Evolutionary conservation across 352 stramenopile genomes (phyloP), one percentile per base, ranked within the genome.

Genomic region (Thraustochytrium sp.): DNA sequence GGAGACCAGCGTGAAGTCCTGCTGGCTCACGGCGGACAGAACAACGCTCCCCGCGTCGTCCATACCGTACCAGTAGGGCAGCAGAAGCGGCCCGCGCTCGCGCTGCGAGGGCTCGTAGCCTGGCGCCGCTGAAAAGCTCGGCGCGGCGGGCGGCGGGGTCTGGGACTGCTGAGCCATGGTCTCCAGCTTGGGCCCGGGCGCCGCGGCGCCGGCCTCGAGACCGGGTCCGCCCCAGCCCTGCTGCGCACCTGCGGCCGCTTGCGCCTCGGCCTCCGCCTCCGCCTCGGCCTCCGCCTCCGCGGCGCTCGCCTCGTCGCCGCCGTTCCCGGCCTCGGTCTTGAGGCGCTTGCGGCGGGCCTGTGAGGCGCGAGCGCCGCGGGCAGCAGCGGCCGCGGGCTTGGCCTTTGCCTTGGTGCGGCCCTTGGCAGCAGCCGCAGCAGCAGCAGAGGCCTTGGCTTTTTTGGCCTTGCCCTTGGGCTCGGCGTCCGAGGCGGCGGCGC

Each of bases 11-110:
- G 49, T 62, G 36, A 77, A 62, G 31, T 55, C 46, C 40, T 77
- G 26, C 0, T 23, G 46, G 18, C 13, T 26, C 9, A 36, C 49
- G 1, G 42, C 49, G 8, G 65, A 77, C n/a, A 77, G 46, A 18
- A 62, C 65, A 68, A 77, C 23, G 13, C 9, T 72, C 18, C 65
- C 65, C 16, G 29, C 37, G n/a, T 44, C 31, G 40, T 77, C 65
- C 13, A 77, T 26, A 36, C 49, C 65, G 42, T 62, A 77, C 65
- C 65, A 77, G 65, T 77, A 77, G 9, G 65, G 65, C 34, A 77
- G 65, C 65, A 40, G 26, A 5, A 62, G 46, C 29, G 65, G 42
- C n/a, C 42, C 65, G 8, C n/a, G 38, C 49, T 11, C 23, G 18
- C 49, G 65, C 40, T 77, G 65, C 3, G 65, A 75, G 9, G 49